A percentile compares a stretch with the other conserved stretches of the same genome.
Evolutionary conservation across 2,329 filamentous ascomycete species (phyloP).

Genomic region (Colletotrichum abscissum): DNA sequence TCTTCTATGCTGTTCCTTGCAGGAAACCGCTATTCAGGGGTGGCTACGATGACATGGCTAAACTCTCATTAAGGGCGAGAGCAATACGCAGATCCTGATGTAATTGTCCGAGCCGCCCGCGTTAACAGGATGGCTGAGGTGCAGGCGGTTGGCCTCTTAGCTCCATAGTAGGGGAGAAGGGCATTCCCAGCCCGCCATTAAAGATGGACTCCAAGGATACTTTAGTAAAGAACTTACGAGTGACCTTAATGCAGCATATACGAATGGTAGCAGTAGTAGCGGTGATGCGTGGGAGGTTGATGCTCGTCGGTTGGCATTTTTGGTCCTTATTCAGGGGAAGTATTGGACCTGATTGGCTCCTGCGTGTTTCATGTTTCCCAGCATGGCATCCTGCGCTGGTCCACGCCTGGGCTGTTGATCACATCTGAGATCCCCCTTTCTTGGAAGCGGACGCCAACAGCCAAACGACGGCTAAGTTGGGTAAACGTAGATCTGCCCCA

Average conservation of each 20-base stretch:
- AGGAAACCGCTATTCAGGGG: slow-evolving; percentile 18
- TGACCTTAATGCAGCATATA: background rate
- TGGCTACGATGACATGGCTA: slow-evolving; percentile 9
- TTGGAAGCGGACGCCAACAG: background rate
- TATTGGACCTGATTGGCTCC: slow-evolving; percentile 25
- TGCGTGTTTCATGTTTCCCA: slow-evolving; percentile 33
- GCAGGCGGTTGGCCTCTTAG: background rate
- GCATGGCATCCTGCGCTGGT: slow-evolving; percentile 17
- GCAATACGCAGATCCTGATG: slow-evolving; percentile 36
- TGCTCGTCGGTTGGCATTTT: slow-evolving; percentile 9
- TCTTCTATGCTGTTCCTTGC: slow-evolving; percentile 19
- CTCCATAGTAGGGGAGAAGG: slow-evolving; percentile 7
- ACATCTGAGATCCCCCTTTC: background rate
- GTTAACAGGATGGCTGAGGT: slow-evolving; percentile 8
- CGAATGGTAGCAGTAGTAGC: background rate
- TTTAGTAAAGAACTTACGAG: background rate
- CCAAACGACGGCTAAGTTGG: background rate
- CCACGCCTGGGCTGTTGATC: slow-evolving; percentile 14
- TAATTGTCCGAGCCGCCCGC: slow-evolving; percentile 27
- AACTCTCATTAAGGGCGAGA: slow-evolving; percentile 17
- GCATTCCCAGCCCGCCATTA: slow-evolving; percentile 18
- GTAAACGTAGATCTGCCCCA: slow-evolving; percentile 1
- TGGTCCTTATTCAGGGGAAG: slow-evolving; percentile 12
- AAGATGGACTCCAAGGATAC: slow-evolving; percentile 11
- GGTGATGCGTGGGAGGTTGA: slow-evolving; percentile 1